Percentiles rank a stretch among this genome's conserved stretches.
Conservation (phyloP, 169 alveolate species). For the Plasmodium gonderi region DNA sequence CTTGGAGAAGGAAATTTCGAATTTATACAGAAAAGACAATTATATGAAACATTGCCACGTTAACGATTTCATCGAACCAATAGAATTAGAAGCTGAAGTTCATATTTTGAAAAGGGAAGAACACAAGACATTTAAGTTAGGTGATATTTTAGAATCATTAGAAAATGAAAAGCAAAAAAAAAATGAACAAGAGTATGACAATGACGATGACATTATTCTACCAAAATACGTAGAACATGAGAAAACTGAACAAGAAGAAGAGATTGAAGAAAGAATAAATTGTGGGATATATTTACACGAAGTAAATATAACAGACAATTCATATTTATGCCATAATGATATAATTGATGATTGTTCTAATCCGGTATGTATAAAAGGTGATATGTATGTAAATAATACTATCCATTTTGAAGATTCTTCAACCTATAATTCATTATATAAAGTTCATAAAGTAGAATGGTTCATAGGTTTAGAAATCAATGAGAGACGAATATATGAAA, state of each 20-base stretch:
- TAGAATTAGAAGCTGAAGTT: slow-evolving; percentile 60
- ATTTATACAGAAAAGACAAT: slow-evolving; percentile 37
- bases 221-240: slow-evolving; percentile 43
- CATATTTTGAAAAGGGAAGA: slow-evolving; percentile 48
- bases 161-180: slow-evolving; percentile 37
- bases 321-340: background rate
- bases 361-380: slow-evolving; percentile 62
- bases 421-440: slow-evolving; percentile 17
- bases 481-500: slow-evolving; percentile 41
- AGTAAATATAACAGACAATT: slow-evolving; percentile 60
- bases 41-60: slow-evolving; percentile 72
- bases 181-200: background rate
- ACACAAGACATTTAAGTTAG: slow-evolving; percentile 37
- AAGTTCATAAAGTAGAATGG: slow-evolving; percentile 63
- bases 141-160: slow-evolving; percentile 53
- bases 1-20: slow-evolving; percentile 14
- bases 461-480: slow-evolving; percentile 66
- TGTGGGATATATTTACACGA: slow-evolving; percentile 60
- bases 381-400: slow-evolving; percentile 24
- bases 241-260: background rate
- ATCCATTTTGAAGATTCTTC: slow-evolving; percentile 49
- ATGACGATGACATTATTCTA: slow-evolving; percentile 13
- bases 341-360: background rate
- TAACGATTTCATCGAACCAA: slow-evolving; percentile 56
- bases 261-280: slow-evolving; percentile 15